A percentile compares a stretch with the other conserved stretches of the same genome.
Conservation (phyloP, 257 asterid species). For the Solanum medicagineum region DNA sequence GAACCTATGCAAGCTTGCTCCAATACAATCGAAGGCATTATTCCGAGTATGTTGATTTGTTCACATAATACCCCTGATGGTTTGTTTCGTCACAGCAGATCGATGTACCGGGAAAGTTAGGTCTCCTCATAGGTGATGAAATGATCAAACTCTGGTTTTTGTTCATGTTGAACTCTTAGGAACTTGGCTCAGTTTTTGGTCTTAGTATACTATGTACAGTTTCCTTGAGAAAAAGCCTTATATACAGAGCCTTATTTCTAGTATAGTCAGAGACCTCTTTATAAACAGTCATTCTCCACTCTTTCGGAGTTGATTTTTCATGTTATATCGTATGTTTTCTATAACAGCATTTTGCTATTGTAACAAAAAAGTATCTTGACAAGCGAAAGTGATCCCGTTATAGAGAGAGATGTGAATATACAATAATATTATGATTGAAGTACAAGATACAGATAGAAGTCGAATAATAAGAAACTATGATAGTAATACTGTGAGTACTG, state of each 20-base stretch:
- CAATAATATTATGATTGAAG: not conserved
- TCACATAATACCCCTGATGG: constrained; percentile 10
- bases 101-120: not conserved
- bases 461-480: too few relatives aligned
- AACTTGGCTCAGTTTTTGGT: not conserved
- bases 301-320: not conserved
- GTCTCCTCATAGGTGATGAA: not conserved
- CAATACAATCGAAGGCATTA: constrained; percentile 46
- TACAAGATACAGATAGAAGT: too few relatives aligned
- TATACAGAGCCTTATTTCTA: not conserved
- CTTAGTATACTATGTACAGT: not conserved
- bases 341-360: not conserved
- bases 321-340: not conserved
- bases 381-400: not conserved
- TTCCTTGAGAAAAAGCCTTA: not conserved
- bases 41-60: constrained; percentile 45
- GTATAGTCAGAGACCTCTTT: not conserved
- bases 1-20: constrained; percentile 69
- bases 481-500: not conserved
- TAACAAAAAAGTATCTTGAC: not conserved
- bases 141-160: not conserved
- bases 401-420: not conserved
- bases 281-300: not conserved
- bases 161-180: not conserved
- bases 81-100: not conserved